Evolutionary conservation across 192 early-diverging fungal genomes (phyloP).

Genomic region (Rhizoclosmatium sp.): DNA sequence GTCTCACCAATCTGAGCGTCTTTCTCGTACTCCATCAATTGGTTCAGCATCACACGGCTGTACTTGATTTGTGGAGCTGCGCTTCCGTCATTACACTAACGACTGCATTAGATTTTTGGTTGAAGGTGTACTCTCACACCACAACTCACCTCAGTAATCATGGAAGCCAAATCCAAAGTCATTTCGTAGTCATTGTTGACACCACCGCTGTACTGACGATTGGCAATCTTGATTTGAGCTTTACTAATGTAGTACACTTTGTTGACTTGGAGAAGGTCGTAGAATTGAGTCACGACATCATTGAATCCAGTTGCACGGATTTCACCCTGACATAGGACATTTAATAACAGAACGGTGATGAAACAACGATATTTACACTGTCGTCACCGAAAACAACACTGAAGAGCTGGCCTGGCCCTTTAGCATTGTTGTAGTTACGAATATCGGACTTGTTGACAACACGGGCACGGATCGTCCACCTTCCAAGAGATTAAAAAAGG

Average conservation of each 20-base stretch:
- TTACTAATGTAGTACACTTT: conserved; percentile 83
- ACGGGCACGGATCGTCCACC: conserved; percentile 94
- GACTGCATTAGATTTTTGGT: not conserved
- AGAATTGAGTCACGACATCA: conserved; percentile 81
- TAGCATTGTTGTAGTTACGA: conserved; percentile 78
- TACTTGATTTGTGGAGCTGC: conserved; percentile 64
- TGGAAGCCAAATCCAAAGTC: conserved; percentile 73
- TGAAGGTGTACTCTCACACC: not conserved
- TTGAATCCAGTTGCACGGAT: conserved; percentile 96
- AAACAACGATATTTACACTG: conserved; percentile 63
- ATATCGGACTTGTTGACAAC: conserved; percentile 87
- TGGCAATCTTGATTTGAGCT: conserved; percentile 81
- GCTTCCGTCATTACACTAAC: conserved; percentile 61
- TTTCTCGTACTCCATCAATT: conserved; percentile 75
- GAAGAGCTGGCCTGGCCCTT: conserved; percentile 86
- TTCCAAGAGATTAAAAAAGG: conserved; percentile 28
- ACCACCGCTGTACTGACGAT: conserved; percentile 74
- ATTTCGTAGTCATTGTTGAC: conserved; percentile 95
- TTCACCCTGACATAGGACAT: conserved; percentile 71
- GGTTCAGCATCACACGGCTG: conserved; percentile 74
- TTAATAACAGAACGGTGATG: conserved; percentile 32
- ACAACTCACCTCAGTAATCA: conserved; percentile 65
- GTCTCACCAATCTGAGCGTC: conserved; percentile 66
- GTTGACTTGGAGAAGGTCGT: conserved; percentile 78
- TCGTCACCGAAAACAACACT: conserved; percentile 88